Evolutionary conservation across 176 grass and related monocot species (phyloP).

Genomic region (Cocos nucifera): DNA sequence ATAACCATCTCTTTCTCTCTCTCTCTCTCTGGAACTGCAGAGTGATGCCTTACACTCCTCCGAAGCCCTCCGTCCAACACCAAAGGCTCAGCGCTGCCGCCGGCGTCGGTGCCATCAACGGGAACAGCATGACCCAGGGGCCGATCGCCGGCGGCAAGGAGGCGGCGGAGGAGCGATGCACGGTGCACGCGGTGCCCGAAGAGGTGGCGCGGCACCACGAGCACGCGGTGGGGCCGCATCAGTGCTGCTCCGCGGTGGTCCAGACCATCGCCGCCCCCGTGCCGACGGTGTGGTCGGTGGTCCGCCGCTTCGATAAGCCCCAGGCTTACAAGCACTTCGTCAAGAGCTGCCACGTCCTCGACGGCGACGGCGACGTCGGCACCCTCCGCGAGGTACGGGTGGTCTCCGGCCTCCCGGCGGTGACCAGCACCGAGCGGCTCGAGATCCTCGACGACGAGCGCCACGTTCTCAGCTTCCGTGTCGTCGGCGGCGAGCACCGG

Average conservation of each 20-base stretch:
- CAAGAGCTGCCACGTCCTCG: slow-evolving; percentile 12
- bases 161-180: background rate
- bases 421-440: slow-evolving; percentile 17
- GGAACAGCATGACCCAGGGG: background rate
- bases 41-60: too few relatives aligned
- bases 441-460: slow-evolving; percentile 17
- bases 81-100: too few relatives aligned
- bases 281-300: slow-evolving; percentile 5
- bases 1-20: too few relatives aligned
- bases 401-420: slow-evolving; percentile 12
- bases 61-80: too few relatives aligned
- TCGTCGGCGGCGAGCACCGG: slow-evolving; percentile 11
- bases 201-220: slow-evolving; percentile 9
- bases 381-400: background rate
- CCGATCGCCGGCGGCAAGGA: background rate
- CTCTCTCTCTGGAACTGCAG: too few relatives aligned
- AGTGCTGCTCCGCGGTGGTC: slow-evolving; percentile 15
- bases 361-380: slow-evolving; percentile 13
- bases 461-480: slow-evolving; percentile 20
- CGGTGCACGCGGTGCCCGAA: slow-evolving; percentile 14
- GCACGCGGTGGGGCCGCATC: slow-evolving; percentile 10
- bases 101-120: too few relatives aligned
- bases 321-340: slow-evolving; percentile 22
- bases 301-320: slow-evolving; percentile 11
- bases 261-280: slow-evolving; percentile 10